Evolutionary conservation across 2,329 filamentous ascomycete genomes (phyloP).

Genomic region (Aspergillus ibericus): DNA sequence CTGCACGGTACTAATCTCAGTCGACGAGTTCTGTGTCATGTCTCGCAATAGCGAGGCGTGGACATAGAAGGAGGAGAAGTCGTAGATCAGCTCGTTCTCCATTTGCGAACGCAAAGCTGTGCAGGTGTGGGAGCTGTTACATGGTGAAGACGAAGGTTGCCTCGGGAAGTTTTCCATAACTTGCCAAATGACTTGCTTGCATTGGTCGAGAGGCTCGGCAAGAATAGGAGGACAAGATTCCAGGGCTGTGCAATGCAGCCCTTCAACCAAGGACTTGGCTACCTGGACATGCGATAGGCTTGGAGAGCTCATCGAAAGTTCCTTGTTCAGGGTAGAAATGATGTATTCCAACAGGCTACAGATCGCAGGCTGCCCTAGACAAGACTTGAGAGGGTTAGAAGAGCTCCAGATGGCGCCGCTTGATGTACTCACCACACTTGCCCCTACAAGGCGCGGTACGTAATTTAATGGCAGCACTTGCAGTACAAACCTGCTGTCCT

Average conservation of each 20-base stretch:
- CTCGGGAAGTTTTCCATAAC: slow-evolving; percentile 25
- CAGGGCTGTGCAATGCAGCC: slow-evolving; percentile 20
- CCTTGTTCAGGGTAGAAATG: slow-evolving; percentile 22
- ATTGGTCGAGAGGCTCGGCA: slow-evolving; percentile 14
- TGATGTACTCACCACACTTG: slow-evolving; percentile 38
- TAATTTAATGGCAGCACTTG: slow-evolving; percentile 23
- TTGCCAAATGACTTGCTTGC: slow-evolving; percentile 16
- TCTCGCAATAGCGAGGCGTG: slow-evolving; percentile 15
- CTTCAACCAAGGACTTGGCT: slow-evolving; percentile 24
- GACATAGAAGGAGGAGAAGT: slow-evolving; percentile 28
- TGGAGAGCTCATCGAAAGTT: background rate
- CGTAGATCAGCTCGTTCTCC: slow-evolving; percentile 29
- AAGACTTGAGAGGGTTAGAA: slow-evolving; percentile 20
- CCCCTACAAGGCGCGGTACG: slow-evolving; percentile 34
- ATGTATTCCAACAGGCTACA: slow-evolving; percentile 24
- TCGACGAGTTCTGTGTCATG: background rate
- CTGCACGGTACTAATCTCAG: slow-evolving; percentile 18
- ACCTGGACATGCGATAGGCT: slow-evolving; percentile 23
- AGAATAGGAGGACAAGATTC: slow-evolving; percentile 10
- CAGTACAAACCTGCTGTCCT: slow-evolving; percentile 22
- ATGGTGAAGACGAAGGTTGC: slow-evolving; percentile 15
- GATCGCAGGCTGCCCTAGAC: slow-evolving; percentile 23
- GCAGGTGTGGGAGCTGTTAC: slow-evolving; percentile 23
- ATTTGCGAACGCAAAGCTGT: slow-evolving; percentile 12
- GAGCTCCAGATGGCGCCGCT: background rate